Evolutionary conservation across 2,329 filamentous ascomycete genomes (phyloP), one percentile per base, ranked within the genome.

Genomic region (Aspergillus fumigatiaffinis): DNA sequence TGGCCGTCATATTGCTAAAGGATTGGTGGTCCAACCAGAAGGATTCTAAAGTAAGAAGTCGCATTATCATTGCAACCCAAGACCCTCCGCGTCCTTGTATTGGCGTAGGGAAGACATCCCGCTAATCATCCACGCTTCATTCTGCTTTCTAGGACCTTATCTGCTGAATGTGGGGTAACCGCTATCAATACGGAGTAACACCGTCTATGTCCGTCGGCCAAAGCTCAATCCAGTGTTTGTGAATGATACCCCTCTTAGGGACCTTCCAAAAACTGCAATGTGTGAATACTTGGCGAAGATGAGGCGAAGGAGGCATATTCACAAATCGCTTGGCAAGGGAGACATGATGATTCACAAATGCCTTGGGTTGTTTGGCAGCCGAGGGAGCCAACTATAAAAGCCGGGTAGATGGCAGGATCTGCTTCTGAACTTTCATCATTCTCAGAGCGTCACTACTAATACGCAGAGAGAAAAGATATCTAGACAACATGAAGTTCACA

Each of bases 401-500:
- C 14, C 14, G 14, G 5, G 14, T 7, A 38, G 32, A 17, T 17
- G 5, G 32, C 32, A 38, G 5, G 5, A 38, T 17, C 32, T 38
- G 14, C 5, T 38, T 38, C 14, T 17, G 32, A 38, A 6, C 6
- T 23, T 14, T 3, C n/a, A 4, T 14, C 42, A 23, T 10, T 23
- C 42, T 23, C n/a, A 20, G 21, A 23, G 42, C 3, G 8, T 23
- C 42, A 20, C 8, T 44, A 20, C 42, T 46, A 10, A 23, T 20
- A 46, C n/a, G 10, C n/a, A 6, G 20, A 21, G 42, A 46, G 12
- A 20, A 20, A 23, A 26, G 6, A 10, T 20, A 23, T 10, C n/a
- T 20, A 2, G 17, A 26, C 52, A 54, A 21, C 20, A 63, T 63
- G 61, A 63, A 59, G 54, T 14, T 55, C 28, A 53, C 61, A 12